Evolutionary conservation across 192 early-diverging fungal species (phyloP).

Genomic region (Coemansia sp.): DNA sequence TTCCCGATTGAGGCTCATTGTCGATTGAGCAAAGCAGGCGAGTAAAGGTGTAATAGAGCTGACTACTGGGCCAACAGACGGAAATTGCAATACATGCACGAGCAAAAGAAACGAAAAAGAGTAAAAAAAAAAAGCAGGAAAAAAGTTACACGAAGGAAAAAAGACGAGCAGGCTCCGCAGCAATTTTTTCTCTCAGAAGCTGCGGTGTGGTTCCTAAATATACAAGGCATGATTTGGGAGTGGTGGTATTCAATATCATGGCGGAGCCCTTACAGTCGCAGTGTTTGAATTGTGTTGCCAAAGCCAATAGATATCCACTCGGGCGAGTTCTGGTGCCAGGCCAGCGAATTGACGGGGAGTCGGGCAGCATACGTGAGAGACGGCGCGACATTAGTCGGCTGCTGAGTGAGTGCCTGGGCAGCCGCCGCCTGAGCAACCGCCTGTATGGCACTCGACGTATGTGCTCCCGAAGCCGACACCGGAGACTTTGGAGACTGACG

Average conservation of each 20-base stretch:
- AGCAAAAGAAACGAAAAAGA: neutral
- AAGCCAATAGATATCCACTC: conserved; percentile 90
- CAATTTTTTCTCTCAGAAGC: neutral
- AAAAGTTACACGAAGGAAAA: neutral
- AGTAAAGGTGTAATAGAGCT: neutral
- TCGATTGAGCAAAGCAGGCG: neutral
- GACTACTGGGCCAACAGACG: neutral
- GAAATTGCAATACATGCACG: neutral
- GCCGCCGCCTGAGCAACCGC: conserved; percentile 54
- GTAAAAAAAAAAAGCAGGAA: neutral
- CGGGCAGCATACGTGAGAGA: conserved; percentile 74
- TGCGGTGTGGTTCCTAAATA: neutral
- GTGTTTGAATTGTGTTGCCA: conserved; percentile 80
- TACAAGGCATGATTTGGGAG: neutral
- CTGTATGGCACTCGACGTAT: conserved; percentile 38
- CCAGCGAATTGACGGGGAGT: conserved; percentile 74
- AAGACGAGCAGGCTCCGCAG: neutral
- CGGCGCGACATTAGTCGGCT: conserved; percentile 51
- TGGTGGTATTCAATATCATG: neutral
- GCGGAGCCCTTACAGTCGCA: conserved; percentile 60
- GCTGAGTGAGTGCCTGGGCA: conserved; percentile 36
- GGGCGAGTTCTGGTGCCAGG: conserved; percentile 74
- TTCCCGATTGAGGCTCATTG: neutral
- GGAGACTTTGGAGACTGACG: conserved; percentile 30
- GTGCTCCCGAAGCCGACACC: conserved; percentile 24